These are phyloP conservation scores for Peribolospora baueri DNA, from an alignment of 768 basidiomycete genomes.

Conservation along the genomic window DNA sequence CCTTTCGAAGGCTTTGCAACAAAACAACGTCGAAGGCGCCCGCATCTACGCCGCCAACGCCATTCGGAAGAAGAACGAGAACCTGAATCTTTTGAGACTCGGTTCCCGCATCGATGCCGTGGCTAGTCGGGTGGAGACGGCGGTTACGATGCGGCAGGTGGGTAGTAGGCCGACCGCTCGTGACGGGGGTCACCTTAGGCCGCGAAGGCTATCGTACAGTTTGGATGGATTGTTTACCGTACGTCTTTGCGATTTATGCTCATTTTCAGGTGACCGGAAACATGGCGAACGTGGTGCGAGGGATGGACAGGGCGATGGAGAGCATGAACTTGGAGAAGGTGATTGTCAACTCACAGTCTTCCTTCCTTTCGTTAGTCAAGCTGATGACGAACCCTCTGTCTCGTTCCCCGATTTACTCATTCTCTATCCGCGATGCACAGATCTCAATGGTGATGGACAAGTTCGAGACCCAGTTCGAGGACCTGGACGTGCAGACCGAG, in stretches of 20 bases:
- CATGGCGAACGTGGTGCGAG: constrained; percentile 86
- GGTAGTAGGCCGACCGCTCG: neutral
- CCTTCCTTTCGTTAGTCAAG: no score
- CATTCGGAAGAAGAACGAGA: constrained; percentile 91
- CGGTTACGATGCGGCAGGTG: constrained; percentile 65
- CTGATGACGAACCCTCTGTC: neutral
- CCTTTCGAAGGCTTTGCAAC: constrained; percentile 75
- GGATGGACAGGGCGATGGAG: constrained; percentile 99
- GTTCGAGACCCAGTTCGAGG: constrained; percentile 86
- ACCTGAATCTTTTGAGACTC: constrained; percentile 68
- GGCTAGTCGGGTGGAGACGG: constrained; percentile 86
- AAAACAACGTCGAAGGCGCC: constrained; percentile 90
- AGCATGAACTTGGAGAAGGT: constrained; percentile 95
- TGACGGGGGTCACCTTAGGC: neutral
- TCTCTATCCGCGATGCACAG: constrained; percentile 22
- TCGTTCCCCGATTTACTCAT: neutral
- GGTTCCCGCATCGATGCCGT: constrained; percentile 89
- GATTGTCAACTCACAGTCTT: constrained; percentile 14
- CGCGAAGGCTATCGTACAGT: neutral
- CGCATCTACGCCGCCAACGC: constrained; percentile 95
- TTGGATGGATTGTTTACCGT: no score
- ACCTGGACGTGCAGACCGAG: constrained; percentile 89
- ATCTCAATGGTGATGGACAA: constrained; percentile 98
- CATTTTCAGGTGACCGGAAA: constrained; percentile 56
- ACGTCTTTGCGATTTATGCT: neutral